Conservation (phyloP, 1,139 yeast species). For the Taphrina pruni region DNA sequence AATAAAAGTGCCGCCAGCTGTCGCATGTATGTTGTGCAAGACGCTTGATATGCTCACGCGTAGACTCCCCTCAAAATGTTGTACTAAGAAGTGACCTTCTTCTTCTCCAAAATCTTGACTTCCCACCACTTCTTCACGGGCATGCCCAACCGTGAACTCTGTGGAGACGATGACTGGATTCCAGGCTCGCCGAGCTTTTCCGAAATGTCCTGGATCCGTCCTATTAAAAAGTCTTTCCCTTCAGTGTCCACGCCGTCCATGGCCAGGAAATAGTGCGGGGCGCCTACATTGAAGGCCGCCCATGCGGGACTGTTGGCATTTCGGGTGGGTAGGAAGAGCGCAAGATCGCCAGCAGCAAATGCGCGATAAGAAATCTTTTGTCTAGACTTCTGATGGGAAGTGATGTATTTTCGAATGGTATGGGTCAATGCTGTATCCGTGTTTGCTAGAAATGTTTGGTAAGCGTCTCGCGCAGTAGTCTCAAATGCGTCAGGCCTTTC, state of each 20-base stretch:
- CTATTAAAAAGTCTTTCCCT: conserved; percentile 37
- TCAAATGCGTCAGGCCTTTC: not conserved
- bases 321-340: conserved; percentile 62
- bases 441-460: conserved; percentile 7
- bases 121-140: conserved; percentile 26
- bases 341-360: conserved; percentile 60
- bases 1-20: conserved; percentile 1
- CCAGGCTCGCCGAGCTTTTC: conserved; percentile 29
- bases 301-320: conserved; percentile 48
- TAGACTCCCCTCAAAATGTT: too few relatives aligned
- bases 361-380: conserved; percentile 58
- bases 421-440: conserved; percentile 19
- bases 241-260: conserved; percentile 33
- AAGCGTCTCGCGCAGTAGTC: not conserved
- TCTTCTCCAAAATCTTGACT: conserved; percentile 29
- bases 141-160: not conserved
- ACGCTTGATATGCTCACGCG: too few relatives aligned
- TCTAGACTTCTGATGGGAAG: conserved; percentile 37
- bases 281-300: conserved; percentile 41
- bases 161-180: not conserved
- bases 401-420: conserved; percentile 34
- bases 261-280: conserved; percentile 37
- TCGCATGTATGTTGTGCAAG: not conserved
- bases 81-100: conserved; percentile 9
- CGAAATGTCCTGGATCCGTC: conserved; percentile 36